Conservation (phyloP, 345 rosid species). For the Alliaria petiolata region DNA sequence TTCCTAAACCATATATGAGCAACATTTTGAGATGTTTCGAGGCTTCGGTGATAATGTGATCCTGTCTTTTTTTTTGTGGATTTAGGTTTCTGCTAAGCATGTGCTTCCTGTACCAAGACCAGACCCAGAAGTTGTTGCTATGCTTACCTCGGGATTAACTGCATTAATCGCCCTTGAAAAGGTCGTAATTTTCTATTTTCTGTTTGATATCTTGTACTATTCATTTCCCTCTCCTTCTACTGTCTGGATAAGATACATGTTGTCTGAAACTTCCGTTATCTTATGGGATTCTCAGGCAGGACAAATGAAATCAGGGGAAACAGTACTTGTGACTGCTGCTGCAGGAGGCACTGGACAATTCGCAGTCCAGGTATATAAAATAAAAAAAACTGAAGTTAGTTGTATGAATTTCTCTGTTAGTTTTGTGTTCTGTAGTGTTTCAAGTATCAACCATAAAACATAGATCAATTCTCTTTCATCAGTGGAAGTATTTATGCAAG, state of each 20-base stretch:
- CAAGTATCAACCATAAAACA: too few species aligned
- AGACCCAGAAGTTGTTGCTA: slow-evolving; percentile 95
- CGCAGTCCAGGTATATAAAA: slow-evolving; percentile 87
- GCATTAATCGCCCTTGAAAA: slow-evolving; percentile 90
- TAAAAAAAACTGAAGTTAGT: neutral
- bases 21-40: neutral
- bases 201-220: neutral
- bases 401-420: neutral
- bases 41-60: neutral
- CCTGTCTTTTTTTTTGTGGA: slow-evolving; percentile 3
- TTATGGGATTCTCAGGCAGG: slow-evolving; percentile 53
- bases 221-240: neutral
- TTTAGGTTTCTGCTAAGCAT: slow-evolving; percentile 68
- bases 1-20: neutral
- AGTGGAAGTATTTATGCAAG: neutral
- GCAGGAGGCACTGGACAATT: slow-evolving; percentile 99
- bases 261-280: neutral
- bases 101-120: slow-evolving; percentile 89
- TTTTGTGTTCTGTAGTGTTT: neutral
- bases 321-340: slow-evolving; percentile 94
- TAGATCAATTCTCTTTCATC: too few species aligned
- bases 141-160: slow-evolving; percentile 98
- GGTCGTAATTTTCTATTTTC: slow-evolving; percentile 51
- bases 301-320: slow-evolving; percentile 75
- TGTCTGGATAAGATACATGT: neutral